A percentile compares a stretch with the other conserved stretches of the same genome.
Conservation (phyloP, 192 early-diverging fungal species). For the Mortierella alpina region DNA sequence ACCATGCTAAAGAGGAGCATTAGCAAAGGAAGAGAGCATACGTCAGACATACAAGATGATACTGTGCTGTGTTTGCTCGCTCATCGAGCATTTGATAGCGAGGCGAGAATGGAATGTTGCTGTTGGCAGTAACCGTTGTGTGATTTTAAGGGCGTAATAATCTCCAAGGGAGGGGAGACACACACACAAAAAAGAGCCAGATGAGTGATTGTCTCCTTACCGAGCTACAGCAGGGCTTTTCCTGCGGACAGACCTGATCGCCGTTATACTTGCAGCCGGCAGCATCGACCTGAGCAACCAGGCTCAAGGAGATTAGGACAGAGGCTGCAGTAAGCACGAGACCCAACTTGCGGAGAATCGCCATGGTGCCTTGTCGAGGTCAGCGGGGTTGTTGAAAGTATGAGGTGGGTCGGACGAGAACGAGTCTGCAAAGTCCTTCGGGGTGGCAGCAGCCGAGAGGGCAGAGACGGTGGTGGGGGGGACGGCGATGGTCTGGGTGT, state of each 20-base stretch:
- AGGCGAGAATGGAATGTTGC: background rate
- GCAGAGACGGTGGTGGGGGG: constrained; percentile 3
- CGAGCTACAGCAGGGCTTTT: constrained; percentile 42
- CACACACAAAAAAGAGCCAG: background rate
- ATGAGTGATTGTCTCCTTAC: constrained; percentile 13
- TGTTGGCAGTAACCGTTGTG: background rate
- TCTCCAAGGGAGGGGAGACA: background rate
- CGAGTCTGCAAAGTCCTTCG: background rate
- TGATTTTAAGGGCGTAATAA: background rate
- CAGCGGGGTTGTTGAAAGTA: background rate
- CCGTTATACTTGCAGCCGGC: constrained; percentile 42
- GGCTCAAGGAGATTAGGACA: constrained; percentile 19
- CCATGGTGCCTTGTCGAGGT: constrained; percentile 21
- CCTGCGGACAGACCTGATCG: constrained; percentile 30
- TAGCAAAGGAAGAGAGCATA: background rate
- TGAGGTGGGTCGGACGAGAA: constrained; percentile 1
- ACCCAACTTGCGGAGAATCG: constrained; percentile 41
- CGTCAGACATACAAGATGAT: too few relatives aligned
- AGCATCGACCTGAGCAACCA: constrained; percentile 16
- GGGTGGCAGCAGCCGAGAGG: background rate
- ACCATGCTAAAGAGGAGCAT: constrained; percentile 18
- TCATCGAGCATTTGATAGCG: too few relatives aligned
- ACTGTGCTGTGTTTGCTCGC: too few relatives aligned
- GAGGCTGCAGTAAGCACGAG: constrained; percentile 38
- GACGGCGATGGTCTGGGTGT: constrained; percentile 13